A percentile compares a stretch with the other conserved stretches of the same genome.
These are phyloP conservation scores for Physcomitrium patens DNA, from an alignment of 225 moss, liverwort and hornwort genomes.

Conservation along the genomic window DNA sequence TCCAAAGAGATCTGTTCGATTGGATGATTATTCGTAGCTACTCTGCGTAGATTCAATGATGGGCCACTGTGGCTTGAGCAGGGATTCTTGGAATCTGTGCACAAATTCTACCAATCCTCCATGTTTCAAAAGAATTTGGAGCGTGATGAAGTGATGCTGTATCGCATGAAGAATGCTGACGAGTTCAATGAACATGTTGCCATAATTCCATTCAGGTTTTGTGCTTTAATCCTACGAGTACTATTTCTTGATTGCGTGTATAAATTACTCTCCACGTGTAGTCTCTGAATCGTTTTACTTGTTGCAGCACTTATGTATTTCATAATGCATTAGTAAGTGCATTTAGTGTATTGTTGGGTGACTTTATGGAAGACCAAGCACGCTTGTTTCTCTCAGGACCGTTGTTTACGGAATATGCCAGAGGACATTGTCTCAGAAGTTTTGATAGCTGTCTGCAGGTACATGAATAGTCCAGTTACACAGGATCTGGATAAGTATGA, in stretches of 20 bases:
- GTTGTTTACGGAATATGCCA: slow-evolving; percentile 4
- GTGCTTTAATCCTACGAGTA: background rate
- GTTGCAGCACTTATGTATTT: background rate
- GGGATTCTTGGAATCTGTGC: slow-evolving; percentile 71
- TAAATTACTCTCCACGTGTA: background rate
- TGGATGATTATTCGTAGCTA: background rate
- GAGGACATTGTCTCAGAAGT: slow-evolving; percentile 20
- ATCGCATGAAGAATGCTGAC: slow-evolving; percentile 75
- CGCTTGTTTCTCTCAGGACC: slow-evolving; percentile 2
- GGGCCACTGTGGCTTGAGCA: slow-evolving; percentile 40
- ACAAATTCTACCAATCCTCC: slow-evolving; percentile 68
- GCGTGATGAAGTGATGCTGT: slow-evolving; percentile 81
- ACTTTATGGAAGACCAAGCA: background rate
- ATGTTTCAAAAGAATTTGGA: slow-evolving; percentile 73
- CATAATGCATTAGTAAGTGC: slow-evolving; percentile 5
- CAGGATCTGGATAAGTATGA: slow-evolving; percentile 47
- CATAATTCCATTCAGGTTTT: slow-evolving; percentile 78
- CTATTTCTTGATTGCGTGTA: background rate
- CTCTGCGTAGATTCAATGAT: background rate
- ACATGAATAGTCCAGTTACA: slow-evolving; percentile 53
- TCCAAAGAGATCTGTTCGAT: background rate
- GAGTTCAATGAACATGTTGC: slow-evolving; percentile 76
- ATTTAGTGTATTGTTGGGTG: background rate
- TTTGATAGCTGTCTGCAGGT: slow-evolving; percentile 39
- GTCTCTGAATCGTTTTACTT: slow-evolving; percentile 4